A percentile compares a stretch with the other conserved stretches of the same genome.
Conservation (phyloP, 768 basidiomycete species). For the Gloeostereum incarnatum region DNA sequence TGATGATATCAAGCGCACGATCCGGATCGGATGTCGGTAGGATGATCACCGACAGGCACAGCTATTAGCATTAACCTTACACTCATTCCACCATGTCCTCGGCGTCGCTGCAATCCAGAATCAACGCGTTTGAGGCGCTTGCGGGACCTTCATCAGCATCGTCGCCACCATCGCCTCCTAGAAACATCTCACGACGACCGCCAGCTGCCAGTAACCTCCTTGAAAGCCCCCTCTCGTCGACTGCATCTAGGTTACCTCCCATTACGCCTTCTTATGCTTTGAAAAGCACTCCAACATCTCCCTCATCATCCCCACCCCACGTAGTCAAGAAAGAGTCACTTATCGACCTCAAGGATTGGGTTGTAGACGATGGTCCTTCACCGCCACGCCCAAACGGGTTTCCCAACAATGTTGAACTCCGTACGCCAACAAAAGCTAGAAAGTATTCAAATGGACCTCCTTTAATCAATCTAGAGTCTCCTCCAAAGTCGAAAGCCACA, state of each 20-base stretch:
- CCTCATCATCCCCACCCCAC: constrained; percentile 41
- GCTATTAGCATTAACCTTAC: neutral
- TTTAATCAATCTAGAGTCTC: constrained; percentile 50
- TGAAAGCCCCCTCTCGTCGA: constrained; percentile 42
- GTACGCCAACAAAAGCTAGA: constrained; percentile 4
- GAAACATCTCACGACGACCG: constrained; percentile 10
- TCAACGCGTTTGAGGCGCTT: constrained; percentile 57
- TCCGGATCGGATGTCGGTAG: neutral
- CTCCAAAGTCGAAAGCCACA: constrained; percentile 24
- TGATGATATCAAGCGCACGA: neutral
- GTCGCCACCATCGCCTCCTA: constrained; percentile 11
- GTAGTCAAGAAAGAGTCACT: constrained; percentile 49
- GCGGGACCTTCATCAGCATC: constrained; percentile 16
- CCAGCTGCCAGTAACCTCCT: constrained; percentile 19
- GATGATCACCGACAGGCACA: neutral
- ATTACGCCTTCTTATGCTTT: no score
- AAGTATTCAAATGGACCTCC: constrained; percentile 20
- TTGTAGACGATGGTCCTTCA: constrained; percentile 55
- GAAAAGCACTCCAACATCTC: constrained; percentile 19
- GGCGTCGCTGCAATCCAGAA: constrained; percentile 44
- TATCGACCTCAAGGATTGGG: constrained; percentile 69
- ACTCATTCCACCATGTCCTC: constrained; percentile 25
- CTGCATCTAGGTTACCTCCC: constrained; percentile 29
- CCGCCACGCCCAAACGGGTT: constrained; percentile 15
- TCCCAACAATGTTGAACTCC: constrained; percentile 5